Base-by-base conservation (phyloP, 2,329 filamentous ascomycete species). In the Colletotrichum shisoi region DNA sequence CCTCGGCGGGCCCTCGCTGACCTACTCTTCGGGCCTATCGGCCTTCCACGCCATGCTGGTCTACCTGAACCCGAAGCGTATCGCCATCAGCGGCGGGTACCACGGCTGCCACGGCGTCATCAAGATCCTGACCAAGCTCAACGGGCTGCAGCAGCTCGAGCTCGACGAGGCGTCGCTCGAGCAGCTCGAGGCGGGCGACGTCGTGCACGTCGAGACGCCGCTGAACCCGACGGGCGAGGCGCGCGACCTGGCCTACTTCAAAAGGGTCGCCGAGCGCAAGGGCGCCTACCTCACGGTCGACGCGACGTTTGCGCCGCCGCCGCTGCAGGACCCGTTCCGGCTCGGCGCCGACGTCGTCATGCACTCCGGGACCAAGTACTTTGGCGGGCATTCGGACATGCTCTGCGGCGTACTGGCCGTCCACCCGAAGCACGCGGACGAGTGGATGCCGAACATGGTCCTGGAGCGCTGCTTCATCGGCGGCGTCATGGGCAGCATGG, bases 331-430 rank as follows among this genome's bases (percentile, higher is more conserved):
- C 73, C 94, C 95, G 0, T 95, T 98, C 73, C 75, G 77, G 34
- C 90, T 86, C 76, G 94, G 93, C 53, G 93, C 91, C 34, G 94
- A 98, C 78, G 79, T 94, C 1, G 87, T 97, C 40, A 91, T 98
- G 92, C 95, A 99, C 79, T 91, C 87, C 58, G 95, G 93, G 3
- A 97, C 94, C 19, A 99, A 98, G 83, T 99, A 98, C 79, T 87
- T 99, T 71, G 95, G 95, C 21, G 95, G 95, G 0, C 95, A 99
- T 80, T 94, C 90, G 71, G 95, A 99, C 79, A 85, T 98, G 84
- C 86, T 98, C 6, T 96, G 92, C 75, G 95, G 95, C 24, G 90
- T 96, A 19, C 80, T 99, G 34, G 87, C 88, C 0, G 85, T 93
- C 6, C 81, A 85, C 57, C 84, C 85, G 17, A 77, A 77, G 44